These are phyloP conservation scores for Sporisorium reilianum DNA, from an alignment of 1,284 basidiomycete species.

Conservation along the genomic window DNA sequence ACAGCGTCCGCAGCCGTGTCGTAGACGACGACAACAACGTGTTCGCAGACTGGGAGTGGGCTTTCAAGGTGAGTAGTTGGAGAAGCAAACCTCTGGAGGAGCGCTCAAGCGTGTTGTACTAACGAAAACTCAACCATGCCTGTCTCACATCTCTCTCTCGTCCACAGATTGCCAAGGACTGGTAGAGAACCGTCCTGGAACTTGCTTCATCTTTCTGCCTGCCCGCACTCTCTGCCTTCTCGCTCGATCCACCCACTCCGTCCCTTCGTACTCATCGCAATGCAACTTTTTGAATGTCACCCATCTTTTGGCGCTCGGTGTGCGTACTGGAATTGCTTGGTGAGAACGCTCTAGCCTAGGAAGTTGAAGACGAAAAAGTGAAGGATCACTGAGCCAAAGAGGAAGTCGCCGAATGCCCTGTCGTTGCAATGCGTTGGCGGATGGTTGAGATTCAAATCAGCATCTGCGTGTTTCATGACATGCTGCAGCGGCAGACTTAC, in stretches of 20 bases:
- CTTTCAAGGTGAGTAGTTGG: conserved; percentile 60
- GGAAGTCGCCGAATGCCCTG: conserved; percentile 87
- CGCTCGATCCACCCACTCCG: background rate
- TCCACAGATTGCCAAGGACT: conserved; percentile 56
- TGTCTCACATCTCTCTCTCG: background rate
- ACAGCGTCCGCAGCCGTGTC: conserved; percentile 81
- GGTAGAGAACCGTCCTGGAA: conserved; percentile 20
- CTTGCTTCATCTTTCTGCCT: background rate
- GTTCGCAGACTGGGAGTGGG: conserved; percentile 74
- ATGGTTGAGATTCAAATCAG: conserved; percentile 26
- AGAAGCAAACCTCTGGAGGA: too few species aligned
- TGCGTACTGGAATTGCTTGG: too few species aligned
- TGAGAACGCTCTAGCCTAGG: conserved; percentile 74
- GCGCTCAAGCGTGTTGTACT: too few species aligned
- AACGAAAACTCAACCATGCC: too few species aligned
- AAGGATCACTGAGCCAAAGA: conserved; percentile 89
- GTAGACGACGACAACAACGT: conserved; percentile 81
- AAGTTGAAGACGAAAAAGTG: conserved; percentile 99
- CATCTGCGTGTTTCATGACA: background rate
- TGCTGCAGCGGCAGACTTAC: conserved; percentile 72
- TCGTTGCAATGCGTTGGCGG: background rate
- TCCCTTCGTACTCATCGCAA: conserved; percentile 18
- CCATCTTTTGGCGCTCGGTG: too few species aligned
- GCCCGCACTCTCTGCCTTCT: too few species aligned
- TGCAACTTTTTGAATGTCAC: conserved; percentile 17